Base-by-base conservation (phyloP, 2,329 filamentous ascomycete species). In the Penicillium janthinellum region DNA sequence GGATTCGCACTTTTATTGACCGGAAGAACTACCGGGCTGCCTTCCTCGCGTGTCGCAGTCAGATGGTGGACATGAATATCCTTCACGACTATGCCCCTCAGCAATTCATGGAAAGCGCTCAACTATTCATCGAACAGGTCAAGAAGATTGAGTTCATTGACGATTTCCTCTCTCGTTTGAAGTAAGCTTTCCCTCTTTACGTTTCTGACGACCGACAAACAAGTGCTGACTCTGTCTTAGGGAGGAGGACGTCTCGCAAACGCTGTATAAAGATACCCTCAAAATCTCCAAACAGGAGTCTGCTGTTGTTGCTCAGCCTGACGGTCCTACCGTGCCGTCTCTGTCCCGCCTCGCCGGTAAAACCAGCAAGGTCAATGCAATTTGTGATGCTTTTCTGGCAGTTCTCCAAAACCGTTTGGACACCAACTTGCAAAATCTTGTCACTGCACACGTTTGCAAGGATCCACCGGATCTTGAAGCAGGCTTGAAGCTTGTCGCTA, bases 61-160 rank as follows among this genome's bases (percentile, higher is more conserved):
- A 99, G 73, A 87, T 96, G 67, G 95, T 99, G 0, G 95, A 99
- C 71, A 93, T 98, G 90, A 99, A 99, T 71, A 94, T 99, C 62
- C 81, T 99, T 2, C 94, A 96, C 71, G 95, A 99, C 71, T 91
- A 98, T 76, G 87, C 88, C n/a, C 92, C 94, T 0, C 83, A 88
- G 39, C 90, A 96, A 66, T 97, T 99, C 72, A 83, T 97, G 73
- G 79, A 83, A 4, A 90, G 88, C 64, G 85, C 96, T 11, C 82
- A 83, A 0, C 76, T 90, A 0, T 96, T 99, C 70, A 81, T 98
- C 35, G 87, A 92, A 17, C 93, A 99, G 73, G 82, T 99, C 42
- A 87, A 89, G 67, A 92, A 91, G 64, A 82, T 90, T 12, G 86
- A 92, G 39, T 90, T 91, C 64, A 89, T 98, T 61, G 95, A 99